phyloP scores from a whole-genome alignment of 2,329 filamentous ascomycete genomes.

The Arachnopeziza araneosa region DNA sequence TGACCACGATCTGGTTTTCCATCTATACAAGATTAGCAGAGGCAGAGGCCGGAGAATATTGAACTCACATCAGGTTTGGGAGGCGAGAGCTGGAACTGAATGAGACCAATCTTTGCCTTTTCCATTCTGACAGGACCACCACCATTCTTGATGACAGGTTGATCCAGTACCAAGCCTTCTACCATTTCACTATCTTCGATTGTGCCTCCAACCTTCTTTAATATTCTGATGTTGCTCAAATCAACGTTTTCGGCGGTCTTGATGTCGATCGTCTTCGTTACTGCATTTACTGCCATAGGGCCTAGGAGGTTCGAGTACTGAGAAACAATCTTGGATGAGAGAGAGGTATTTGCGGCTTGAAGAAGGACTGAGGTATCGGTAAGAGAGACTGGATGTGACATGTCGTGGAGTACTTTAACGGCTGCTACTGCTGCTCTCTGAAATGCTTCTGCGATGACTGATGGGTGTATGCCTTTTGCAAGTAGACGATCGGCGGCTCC shows the following conservation, averaged over 20 bases:
- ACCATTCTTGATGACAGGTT: conserved; percentile 88
- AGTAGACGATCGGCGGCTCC: conserved; percentile 90
- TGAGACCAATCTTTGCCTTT: conserved; percentile 93
- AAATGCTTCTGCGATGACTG: conserved; percentile 95
- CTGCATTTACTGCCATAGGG: conserved; percentile 97
- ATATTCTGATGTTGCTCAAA: conserved; percentile 88
- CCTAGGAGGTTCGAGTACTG: conserved; percentile 92
- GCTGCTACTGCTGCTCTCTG: conserved; percentile 87
- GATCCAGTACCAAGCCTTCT: conserved; percentile 87
- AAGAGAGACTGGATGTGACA: conserved; percentile 90
- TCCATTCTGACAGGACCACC: conserved; percentile 90
- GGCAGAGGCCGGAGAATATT: background rate
- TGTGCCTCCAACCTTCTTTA: conserved; percentile 96
- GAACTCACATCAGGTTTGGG: conserved; percentile 84
- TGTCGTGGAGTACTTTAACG: conserved; percentile 85
- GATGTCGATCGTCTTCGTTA: conserved; percentile 90
- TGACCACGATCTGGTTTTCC: conserved; percentile 99
- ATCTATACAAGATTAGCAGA: conserved; percentile 51
- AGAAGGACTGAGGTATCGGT: conserved; percentile 84
- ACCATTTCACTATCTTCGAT: conserved; percentile 98
- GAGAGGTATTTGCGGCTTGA: conserved; percentile 92
- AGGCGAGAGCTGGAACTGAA: conserved; percentile 97
- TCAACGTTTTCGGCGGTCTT: conserved; percentile 97
- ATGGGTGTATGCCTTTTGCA: conserved; percentile 91
- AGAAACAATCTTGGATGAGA: conserved; percentile 97